Base-by-base conservation (phyloP, 768 basidiomycete species). In the Daedalea quercina region DNA sequence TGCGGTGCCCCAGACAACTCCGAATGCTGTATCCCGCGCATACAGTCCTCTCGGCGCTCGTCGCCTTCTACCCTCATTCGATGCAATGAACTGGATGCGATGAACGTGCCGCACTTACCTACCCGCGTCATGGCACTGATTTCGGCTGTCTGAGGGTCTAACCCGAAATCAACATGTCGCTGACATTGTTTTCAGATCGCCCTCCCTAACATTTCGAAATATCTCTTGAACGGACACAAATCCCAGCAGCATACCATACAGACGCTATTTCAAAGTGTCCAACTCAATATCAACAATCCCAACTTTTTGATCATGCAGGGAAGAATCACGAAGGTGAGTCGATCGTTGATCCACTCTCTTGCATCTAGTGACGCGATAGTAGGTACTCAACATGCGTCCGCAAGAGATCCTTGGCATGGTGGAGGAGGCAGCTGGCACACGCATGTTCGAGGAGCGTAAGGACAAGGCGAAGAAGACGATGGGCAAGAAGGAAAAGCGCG, bases 221-320 rank as follows among this genome's bases (percentile, higher is more conserved):
- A 96, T 68, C 82, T 99, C 15, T 69, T 98, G 40, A 97, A 97
- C 58, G 96, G 96, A 0, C 96, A 97, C 74, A 96, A 94, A 62
- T 76, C 93, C 2, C 81, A 83, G 3, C 92, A 96, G 58, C 82
- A 88, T 50, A 76, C 74, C 1, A 80, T 99, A 0, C 96, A 96
- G 63, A 87, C 84, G 25, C 76, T 98, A 13, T 98, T 99, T 64
- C 96, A 98, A 65, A 87, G 90, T 37, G 94, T 99, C 0, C 94
- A 96, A 67, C 81, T 99, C 58, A 98, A 98, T 66, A 98, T 99
- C 78, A 99, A 98, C 72, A 97, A 97, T 69, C 96, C 96, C 42
- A 98, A 98, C 67, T 98, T 98, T 73, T 78, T 99, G 54, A 97
- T 98, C 67, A 98, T 98, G 95, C 96, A 99, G 70, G 95, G 96